Percentiles rank a stretch among this genome's conserved stretches.
phyloP scores from a whole-genome alignment of 441 rosid genomes.

The Populus hybrid region DNA sequence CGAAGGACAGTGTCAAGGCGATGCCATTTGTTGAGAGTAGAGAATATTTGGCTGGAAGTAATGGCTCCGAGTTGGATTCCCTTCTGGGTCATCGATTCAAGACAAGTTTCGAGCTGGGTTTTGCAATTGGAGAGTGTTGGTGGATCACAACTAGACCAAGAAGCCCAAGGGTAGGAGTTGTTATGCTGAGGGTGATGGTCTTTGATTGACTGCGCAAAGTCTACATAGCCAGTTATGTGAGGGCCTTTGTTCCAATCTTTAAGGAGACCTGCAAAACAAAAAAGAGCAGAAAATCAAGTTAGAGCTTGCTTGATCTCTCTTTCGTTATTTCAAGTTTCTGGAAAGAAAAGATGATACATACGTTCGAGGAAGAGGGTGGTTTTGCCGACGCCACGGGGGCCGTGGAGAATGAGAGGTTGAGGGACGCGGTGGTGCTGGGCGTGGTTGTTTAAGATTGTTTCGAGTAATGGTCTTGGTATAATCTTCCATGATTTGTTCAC shows the following conservation, averaged over 20 bases:
- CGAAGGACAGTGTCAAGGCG: conserved; percentile 62
- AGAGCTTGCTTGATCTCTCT: neutral
- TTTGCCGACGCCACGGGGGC: conserved; percentile 99
- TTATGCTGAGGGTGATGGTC: conserved; percentile 73
- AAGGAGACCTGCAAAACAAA: conserved; percentile 58
- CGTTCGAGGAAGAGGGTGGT: conserved; percentile 89
- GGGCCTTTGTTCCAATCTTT: conserved; percentile 84
- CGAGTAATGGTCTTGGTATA: conserved; percentile 77
- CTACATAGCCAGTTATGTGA: conserved; percentile 40
- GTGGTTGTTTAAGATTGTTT: conserved; percentile 84
- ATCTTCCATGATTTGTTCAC: conserved; percentile 86
- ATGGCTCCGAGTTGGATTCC: conserved; percentile 72
- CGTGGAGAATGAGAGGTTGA: conserved; percentile 92
- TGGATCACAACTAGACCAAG: conserved; percentile 74
- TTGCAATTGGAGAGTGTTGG: conserved; percentile 58
- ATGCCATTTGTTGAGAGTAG: conserved; percentile 78
- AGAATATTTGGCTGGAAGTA: conserved; percentile 74
- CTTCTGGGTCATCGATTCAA: conserved; percentile 73
- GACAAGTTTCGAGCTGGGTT: conserved; percentile 78
- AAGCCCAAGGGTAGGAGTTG: conserved; percentile 76
- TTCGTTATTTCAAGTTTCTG: neutral
- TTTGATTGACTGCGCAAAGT: conserved; percentile 70
- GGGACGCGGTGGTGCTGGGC: conserved; percentile 94
- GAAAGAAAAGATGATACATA: conserved; percentile 17
- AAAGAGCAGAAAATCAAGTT: neutral